Base-by-base conservation (phyloP, 73 alveolate genomes). In the Paramecium pentaurelia region DNA sequence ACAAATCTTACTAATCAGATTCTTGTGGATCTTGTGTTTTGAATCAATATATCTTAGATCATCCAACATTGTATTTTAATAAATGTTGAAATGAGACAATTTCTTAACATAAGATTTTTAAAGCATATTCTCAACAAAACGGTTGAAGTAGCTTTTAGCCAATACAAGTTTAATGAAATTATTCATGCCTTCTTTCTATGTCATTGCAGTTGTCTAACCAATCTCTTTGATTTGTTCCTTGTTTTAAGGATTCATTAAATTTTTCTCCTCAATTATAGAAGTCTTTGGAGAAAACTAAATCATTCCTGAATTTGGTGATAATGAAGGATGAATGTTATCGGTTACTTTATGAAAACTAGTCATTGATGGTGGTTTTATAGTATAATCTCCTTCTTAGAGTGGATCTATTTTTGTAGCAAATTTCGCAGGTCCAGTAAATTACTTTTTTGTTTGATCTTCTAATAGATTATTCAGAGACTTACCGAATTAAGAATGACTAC, bases 141-240 rank as follows among this genome's bases (percentile, higher is more conserved):
- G 71, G 34, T 80, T 80, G 45, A 80, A 80, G 16, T 80, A 80
- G 75, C 91, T 80, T 45, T 80, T 80, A n/a, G 91, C 91, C 77
- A 80, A 40, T 2, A 80, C 75, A 1, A 80, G 8, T 42, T 80
- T 80, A 3, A 80, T 32, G 28, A 80, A 47, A 80, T 80, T 80
- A 14, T 47, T 80, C 27, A 64, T 34, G 12, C 51, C 84, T 28
- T 64, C 84, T 32, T 64, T 64, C 11, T 28, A 4, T 64, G 49
- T 12, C 5, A 27, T 27, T 27, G 12, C 49, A 28, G n/a, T 34
- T 25, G 84, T 64, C 12, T 28, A 34, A 28, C 51, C 84, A 25
- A 64, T 11, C 28, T 64, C 84, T 28, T 64, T 64, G 18, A 64
- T 32, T 12, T 11, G 51, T 27, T 34, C 47, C 47, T 64, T 32